These are phyloP conservation scores for Fusarium hostae DNA, from an alignment of 2,329 filamentous ascomycete genomes.

Conservation along the genomic window DNA sequence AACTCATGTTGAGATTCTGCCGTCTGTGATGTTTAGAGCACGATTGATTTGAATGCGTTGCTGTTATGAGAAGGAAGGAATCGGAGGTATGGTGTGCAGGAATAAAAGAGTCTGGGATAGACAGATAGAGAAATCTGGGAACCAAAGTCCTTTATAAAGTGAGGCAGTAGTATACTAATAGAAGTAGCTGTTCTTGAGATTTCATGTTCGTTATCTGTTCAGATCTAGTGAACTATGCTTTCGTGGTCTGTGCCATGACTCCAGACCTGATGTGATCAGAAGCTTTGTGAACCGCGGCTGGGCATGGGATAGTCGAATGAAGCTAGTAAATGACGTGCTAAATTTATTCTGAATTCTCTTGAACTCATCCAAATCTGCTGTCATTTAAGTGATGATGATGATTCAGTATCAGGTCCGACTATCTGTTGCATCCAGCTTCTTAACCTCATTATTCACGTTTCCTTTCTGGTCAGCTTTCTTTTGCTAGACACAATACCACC, in stretches of 20 bases:
- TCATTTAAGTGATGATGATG: no score
- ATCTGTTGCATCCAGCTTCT: background rate
- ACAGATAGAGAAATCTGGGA: fast-evolving
- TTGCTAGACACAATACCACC: background rate
- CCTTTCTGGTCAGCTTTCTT: fast-evolving
- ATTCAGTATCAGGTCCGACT: fast-evolving
- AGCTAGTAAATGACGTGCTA: no score
- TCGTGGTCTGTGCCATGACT: background rate
- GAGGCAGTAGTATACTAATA: fast-evolving
- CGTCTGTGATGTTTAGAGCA: background rate
- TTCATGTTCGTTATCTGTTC: background rate
- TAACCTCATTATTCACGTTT: fast-evolving
- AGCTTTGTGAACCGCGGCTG: background rate
- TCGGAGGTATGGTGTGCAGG: no score
- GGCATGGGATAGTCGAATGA: fast-evolving
- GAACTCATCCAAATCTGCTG: no score
- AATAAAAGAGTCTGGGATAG: background rate
- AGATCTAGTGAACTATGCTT: no score
- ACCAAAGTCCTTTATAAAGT: background rate
- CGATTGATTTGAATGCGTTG: no score
- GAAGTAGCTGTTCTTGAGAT: fast-evolving
- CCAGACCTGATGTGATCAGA: background rate
- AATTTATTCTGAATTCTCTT: no score
- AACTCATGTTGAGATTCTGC: background rate
- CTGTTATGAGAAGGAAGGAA: no score